Evolutionary conservation across 2,329 filamentous ascomycete genomes (phyloP), one percentile per base, ranked within the genome.

Genomic region (Phialocephala subalpina): DNA sequence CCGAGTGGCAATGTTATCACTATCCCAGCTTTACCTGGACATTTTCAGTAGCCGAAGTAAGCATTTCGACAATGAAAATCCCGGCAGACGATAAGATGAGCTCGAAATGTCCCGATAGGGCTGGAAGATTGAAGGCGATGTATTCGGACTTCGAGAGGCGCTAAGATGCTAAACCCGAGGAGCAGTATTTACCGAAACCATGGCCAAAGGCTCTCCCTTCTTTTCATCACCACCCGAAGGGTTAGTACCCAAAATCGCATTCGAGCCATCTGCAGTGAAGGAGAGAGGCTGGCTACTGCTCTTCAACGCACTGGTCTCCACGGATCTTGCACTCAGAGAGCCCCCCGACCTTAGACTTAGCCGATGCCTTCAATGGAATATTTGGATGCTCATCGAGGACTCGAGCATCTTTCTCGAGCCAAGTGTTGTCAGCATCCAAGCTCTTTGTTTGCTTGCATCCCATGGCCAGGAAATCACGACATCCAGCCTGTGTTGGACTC

Each of bases 361-460:
- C 49, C 60, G 60, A 14, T 63, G 65, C 14, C 49, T 69, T 3
- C 60, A 66, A 55, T 68, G 68, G 68, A 69, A 69, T 47, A 66
- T 55, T 3, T 69, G 66, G 68, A 42, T 66, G 27, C 29, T 64
- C 3, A 20, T 69, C 20, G 63, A 69, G 22, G 68, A 69, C 53
- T 65, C 66, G 2, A 66, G 49, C 4, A 63, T 69, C 29, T 64
- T 68, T 47, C 66, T 69, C 2, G 64, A 69, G 25, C 60, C 66
- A 22, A 60, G 58, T 18, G 66, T 58, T 16, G 29, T 67, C n/a
- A 64, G 25, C 36, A 64, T 68, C 42, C 60, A 68, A 60, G 68
- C 68, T 1, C 27, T 69, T 14, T n/a, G 62, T 25, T 22, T 68
- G 11, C 49, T 66, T 40, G 64, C 68, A 2, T 22, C 49, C 11